Evolutionary conservation across 1,139 yeast species (phyloP), one percentile per base, ranked within the genome.

Genomic region (Eremothecium gossypii): DNA sequence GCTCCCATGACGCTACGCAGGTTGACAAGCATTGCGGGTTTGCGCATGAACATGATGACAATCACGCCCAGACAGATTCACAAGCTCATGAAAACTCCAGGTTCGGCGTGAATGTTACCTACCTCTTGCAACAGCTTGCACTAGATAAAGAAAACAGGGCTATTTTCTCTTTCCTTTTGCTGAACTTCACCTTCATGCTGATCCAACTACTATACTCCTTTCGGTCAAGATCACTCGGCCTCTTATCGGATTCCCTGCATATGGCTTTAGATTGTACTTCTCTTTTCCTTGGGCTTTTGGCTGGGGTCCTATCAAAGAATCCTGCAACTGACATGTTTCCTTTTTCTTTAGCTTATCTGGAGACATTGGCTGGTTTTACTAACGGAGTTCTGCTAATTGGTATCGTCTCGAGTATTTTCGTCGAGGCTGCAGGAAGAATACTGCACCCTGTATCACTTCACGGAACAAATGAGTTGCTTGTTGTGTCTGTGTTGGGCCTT

Each of bases 201-300:
- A 80, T 93, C 36, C 98, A 93, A 64, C 71, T 91, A 50, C 66
- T 89, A 11, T 93, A 93, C 59, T 89, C 97, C 1, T 83, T 93
- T 63, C 71, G 95, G 49, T 87, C 97, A 0, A 89, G 85, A 57
- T 89, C 97, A 0, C 67, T 93, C 33, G 97, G 98, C 7, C 69
- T 93, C 26, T 66, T 93, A 39, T 86, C 96, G 7, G 99, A 93
- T 57, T 86, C 96, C 3, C 70, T 91, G 41, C 99, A 91, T 63
- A 91, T 91, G 99, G 85, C 95, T 2, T 70, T 91, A 44, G 98
- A 91, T 62, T 91, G 98, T 60, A 72, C 87, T 1, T 94, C 98
- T 0, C 67, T 91, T 41, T 79, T 93, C 3, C 74, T 93, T 27
- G 99, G 99, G 0, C 68, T 93, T 4, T 73, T 91, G 27, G 98